Evolutionary conservation across 176 grass and related monocot genomes (phyloP).

Genomic region (Cocos nucifera): DNA sequence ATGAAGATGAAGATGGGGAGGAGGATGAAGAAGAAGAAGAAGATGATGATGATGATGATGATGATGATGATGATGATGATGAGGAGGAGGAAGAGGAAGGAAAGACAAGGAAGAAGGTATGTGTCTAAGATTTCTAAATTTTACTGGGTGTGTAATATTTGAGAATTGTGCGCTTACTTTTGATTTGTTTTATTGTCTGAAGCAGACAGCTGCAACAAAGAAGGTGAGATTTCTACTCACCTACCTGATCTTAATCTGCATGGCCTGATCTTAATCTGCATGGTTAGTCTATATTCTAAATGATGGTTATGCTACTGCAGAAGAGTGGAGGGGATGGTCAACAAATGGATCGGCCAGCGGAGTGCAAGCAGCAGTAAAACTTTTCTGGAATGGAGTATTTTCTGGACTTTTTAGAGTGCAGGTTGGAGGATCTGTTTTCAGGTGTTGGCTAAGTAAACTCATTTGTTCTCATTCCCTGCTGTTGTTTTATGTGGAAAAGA

Average conservation of each 20-base stretch:
- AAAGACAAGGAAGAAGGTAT: slow-evolving; percentile 4
- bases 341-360: background rate
- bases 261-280: background rate
- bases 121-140: background rate
- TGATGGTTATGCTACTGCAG: background rate
- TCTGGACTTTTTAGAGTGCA: too few relatives aligned
- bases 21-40: background rate
- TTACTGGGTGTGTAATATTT: background rate
- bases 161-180: background rate
- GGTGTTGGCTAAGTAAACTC: too few relatives aligned
- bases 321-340: background rate
- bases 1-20: background rate
- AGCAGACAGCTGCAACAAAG: slow-evolving; percentile 1
- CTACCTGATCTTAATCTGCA: background rate
- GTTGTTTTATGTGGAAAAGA: too few relatives aligned
- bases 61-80: slow-evolving; percentile 1
- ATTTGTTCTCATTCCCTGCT: too few relatives aligned
- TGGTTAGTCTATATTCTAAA: background rate
- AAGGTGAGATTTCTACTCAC: background rate
- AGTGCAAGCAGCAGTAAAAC: slow-evolving; percentile 10
- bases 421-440: too few relatives aligned
- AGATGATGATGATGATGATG: background rate
- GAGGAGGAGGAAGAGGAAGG: background rate
- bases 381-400: background rate
- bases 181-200: background rate